Percentiles rank a stretch among this genome's conserved stretches.
Evolutionary conservation across 2,329 filamentous ascomycete species (phyloP).

Genomic region (Aspergillus proliferans): DNA sequence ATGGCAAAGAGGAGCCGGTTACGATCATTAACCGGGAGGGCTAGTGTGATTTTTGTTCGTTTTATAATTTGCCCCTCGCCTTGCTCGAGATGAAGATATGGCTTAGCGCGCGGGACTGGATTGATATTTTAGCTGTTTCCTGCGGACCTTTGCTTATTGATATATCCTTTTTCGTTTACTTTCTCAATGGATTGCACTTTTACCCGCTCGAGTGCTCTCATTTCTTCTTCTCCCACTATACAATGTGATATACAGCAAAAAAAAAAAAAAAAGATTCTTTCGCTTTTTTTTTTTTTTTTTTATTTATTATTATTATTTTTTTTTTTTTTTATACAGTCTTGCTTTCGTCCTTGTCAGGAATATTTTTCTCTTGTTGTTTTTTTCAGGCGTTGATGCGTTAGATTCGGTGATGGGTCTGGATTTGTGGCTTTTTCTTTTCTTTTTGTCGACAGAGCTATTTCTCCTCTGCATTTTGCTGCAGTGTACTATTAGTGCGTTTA

Average conservation of each 20-base stretch:
- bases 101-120: conserved; percentile 28
- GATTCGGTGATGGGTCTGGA: conserved; percentile 26
- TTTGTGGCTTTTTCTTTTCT: conserved; percentile 9
- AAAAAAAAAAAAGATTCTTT: conserved; percentile 9
- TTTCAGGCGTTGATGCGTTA: conserved; percentile 30
- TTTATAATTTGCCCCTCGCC: conserved; percentile 16
- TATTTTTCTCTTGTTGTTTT: conserved; percentile 8
- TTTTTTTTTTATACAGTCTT: neutral
- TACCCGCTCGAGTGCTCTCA: conserved; percentile 6
- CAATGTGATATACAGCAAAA: conserved; percentile 17
- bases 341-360: conserved; percentile 12
- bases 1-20: conserved; percentile 61
- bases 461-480: neutral
- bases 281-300: neutral
- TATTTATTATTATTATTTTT: no score
- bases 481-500: conserved; percentile 3
- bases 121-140: conserved; percentile 13
- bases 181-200: conserved; percentile 8
- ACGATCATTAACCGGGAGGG: conserved; percentile 46
- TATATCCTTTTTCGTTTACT: conserved; percentile 11
- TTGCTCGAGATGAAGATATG: conserved; percentile 35
- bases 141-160: conserved; percentile 12
- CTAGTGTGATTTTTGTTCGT: conserved; percentile 9
- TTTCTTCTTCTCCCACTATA: conserved; percentile 10
- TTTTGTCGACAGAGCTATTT: conserved; percentile 6